phyloP scores from a whole-genome alignment of 257 asterid species.

The Cynanchum wilfordii region DNA sequence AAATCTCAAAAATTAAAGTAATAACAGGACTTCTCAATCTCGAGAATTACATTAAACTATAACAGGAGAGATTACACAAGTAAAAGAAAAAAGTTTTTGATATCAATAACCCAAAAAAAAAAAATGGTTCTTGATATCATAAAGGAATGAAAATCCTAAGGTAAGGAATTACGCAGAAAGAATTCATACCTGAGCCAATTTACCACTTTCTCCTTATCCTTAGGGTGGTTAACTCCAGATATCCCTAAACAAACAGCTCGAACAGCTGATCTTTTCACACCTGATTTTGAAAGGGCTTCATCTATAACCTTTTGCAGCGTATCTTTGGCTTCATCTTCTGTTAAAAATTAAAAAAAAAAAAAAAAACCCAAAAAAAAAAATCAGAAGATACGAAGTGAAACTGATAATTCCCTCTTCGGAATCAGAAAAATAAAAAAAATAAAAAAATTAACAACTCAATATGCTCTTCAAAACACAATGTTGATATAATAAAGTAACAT shows the following conservation, averaged over 20 bases:
- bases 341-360: slow-evolving; percentile 8
- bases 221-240: slow-evolving; percentile 89
- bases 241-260: slow-evolving; percentile 84
- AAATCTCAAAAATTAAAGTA: neutral
- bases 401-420: neutral
- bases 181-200: slow-evolving; percentile 72
- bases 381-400: slow-evolving; percentile 8
- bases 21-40: neutral
- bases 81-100: neutral
- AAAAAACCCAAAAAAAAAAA: slow-evolving; percentile 11
- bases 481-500: neutral
- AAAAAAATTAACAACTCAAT: neutral
- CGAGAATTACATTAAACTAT: neutral
- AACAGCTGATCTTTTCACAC: slow-evolving; percentile 59
- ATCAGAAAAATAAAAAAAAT: neutral
- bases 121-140: too few species aligned
- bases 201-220: slow-evolving; percentile 66
- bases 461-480: neutral
- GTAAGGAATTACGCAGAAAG: slow-evolving; percentile 12
- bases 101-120: too few species aligned
- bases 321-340: slow-evolving; percentile 72
- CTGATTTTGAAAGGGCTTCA: slow-evolving; percentile 68
- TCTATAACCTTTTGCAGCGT: slow-evolving; percentile 65
- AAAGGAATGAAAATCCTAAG: neutral
- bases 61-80: neutral